phyloP scores from a whole-genome alignment of 2,329 filamentous ascomycete species.

The Exophiala bonariae region DNA sequence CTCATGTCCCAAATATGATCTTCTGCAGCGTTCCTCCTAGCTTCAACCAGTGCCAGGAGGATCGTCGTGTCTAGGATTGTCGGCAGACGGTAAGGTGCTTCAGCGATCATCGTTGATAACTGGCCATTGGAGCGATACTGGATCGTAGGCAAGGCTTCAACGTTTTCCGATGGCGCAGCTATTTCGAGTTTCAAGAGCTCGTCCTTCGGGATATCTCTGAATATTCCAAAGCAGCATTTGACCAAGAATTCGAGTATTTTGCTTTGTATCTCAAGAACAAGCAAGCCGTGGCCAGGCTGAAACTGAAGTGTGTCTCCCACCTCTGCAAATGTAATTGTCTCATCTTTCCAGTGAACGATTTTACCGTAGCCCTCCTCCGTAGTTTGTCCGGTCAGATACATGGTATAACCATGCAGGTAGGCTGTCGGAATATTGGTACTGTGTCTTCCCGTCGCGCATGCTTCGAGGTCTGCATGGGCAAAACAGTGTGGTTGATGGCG shows the following conservation, averaged over 20 bases:
- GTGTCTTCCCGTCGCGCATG: conserved; percentile 33
- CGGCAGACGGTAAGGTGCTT: conserved; percentile 56
- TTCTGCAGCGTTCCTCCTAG: conserved; percentile 44
- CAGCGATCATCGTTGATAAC: conserved; percentile 43
- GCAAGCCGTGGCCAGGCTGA: conserved; percentile 48
- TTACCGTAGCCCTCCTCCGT: conserved; percentile 37
- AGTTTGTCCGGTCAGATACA: conserved; percentile 35
- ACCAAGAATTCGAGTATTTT: conserved; percentile 51
- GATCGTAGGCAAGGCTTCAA: conserved; percentile 28
- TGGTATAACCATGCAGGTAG: conserved; percentile 35
- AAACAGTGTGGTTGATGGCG: conserved; percentile 50
- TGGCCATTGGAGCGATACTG: conserved; percentile 34
- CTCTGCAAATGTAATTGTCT: conserved; percentile 18
- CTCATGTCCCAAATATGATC: conserved; percentile 58
- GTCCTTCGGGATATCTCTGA: conserved; percentile 51
- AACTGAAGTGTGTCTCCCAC: conserved; percentile 40
- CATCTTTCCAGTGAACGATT: conserved; percentile 38
- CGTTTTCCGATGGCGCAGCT: conserved; percentile 38
- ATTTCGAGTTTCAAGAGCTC: conserved; percentile 35
- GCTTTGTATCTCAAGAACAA: conserved; percentile 54
- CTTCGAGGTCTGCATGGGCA: conserved; percentile 45
- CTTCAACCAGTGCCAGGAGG: conserved; percentile 46
- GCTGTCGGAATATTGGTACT: conserved; percentile 26
- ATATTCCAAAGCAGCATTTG: conserved; percentile 46
- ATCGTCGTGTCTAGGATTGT: conserved; percentile 46